Base-by-base conservation (phyloP, 495 filamentous ascomycete species). In the Hypoxylon rickii region DNA sequence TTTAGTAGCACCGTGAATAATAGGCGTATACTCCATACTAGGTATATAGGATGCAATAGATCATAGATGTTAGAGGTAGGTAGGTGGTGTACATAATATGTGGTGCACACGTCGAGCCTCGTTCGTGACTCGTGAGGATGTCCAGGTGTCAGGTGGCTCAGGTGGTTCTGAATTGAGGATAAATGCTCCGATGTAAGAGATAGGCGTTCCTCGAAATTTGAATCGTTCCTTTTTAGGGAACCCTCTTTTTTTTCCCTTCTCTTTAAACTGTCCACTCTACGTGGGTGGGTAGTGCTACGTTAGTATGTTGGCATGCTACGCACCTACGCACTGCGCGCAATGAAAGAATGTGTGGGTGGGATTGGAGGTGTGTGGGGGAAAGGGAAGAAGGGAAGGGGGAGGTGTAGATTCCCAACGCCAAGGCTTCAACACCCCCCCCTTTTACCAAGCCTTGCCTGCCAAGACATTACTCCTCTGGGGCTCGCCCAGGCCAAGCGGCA, bases 171-270 rank as follows among this genome's bases (percentile, higher is more conserved):
- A 41, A 38, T 47, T 55, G 51, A 56, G 54, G 50, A 48, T 56
- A 63, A 67, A 67, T 65, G 59, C 59, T 66, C 63, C 66, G 66
- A 63, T 26, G 51, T n/a, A 34, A 58, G 55, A 66, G 66, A 69
- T 69, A 69, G 64, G 60, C 59, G 63, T 66, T 38, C 32, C 60
- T 60, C 50, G 44, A 50, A 44, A 56, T 48, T 55, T 64, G 47
- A 54, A 61, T 64, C 47, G n/a, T n/a, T n/a, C n/a, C n/a, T n/a
- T n/a, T n/a, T n/a, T n/a, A n/a, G n/a, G n/a, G n/a, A n/a, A n/a
- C n/a, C n/a, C n/a, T n/a, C n/a, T n/a, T n/a, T n/a, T n/a, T n/a
- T n/a, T n/a, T n/a, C n/a, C n/a, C n/a, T n/a, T n/a, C n/a, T n/a
- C n/a, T n/a, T n/a, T n/a, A n/a, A n/a, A n/a, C n/a, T n/a, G n/a